Base-by-base conservation (phyloP, 306 rosid species). In the Hylodesmum podocarpum region DNA sequence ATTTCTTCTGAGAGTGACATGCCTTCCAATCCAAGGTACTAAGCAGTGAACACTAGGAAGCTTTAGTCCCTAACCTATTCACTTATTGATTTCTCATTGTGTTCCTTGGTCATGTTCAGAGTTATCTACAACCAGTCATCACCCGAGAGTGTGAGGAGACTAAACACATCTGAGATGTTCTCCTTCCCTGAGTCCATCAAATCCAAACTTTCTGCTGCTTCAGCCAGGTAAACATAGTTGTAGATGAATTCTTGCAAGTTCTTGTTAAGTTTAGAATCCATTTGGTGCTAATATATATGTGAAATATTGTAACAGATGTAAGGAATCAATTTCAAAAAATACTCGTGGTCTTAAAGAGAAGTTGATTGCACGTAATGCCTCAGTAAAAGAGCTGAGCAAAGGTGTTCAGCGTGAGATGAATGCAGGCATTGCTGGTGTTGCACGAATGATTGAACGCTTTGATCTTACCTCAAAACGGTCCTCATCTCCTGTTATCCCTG, bases 331-430 rank as follows among this genome's bases (percentile, higher is more conserved):
- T 73, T 86, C 89, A 11, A 88, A 80, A 77, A 66, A 92, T 72
- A 84, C 94, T 8, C 84, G 68, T 6, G 92, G 86, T 39, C 50
- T 91, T 37, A 91, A 88, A 87, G 97, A 91, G 83, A 91, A 91
- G 88, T 74, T 91, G 61, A 75, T 87, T 80, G 88, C 91, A 73
- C 91, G 83, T 74, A 91, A 91, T 85, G 84, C 27, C 78, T 84
- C 92, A 0, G 89, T 91, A 12, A 91, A 88, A 83, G 97, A 89
- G 85, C 77, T 91, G 66, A 86, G 92, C 82, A 87, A 82, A 83
- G 97, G 91, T 75, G 94, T 89, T 62, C 89, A 86, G 80, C 93
- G 94, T 19, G 96, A 91, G 84, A 86, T 91, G 87, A 88, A 63
- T 76, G 96, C 91, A 14, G 91, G 96, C 77, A 78, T 91, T n/a